Evolutionary conservation across 768 basidiomycete species (phyloP).

Genomic region (Leccinum rimulosum): DNA sequence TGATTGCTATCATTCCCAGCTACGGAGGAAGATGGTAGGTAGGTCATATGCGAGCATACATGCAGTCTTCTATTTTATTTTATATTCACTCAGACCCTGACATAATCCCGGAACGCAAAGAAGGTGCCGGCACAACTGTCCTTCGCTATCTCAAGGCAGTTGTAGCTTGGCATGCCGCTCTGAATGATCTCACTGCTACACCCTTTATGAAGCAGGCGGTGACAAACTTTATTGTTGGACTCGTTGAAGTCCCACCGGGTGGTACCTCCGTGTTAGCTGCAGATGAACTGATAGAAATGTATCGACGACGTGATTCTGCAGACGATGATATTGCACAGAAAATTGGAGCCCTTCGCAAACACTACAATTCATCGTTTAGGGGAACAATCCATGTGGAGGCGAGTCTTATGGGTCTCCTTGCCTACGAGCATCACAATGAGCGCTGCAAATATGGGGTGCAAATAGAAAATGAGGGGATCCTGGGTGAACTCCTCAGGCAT

Average conservation of each 20-base stretch:
- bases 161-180: background rate
- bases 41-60: too few species aligned
- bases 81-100: background rate
- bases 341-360: background rate
- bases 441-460: background rate
- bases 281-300: background rate
- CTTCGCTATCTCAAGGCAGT: background rate
- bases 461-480: background rate
- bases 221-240: background rate
- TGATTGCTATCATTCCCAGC: background rate
- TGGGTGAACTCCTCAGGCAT: background rate
- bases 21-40: too few species aligned
- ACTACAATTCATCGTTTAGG: background rate
- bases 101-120: background rate
- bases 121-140: background rate
- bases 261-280: background rate
- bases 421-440: background rate
- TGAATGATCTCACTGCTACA: background rate
- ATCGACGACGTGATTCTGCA: background rate
- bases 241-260: background rate
- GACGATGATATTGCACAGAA: background rate
- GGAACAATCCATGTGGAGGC: background rate
- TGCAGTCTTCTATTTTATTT: background rate
- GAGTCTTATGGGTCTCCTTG: background rate
- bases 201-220: background rate